Conservation (phyloP, 2,329 filamentous ascomycete species). For the Lasiodiplodia sp. region DNA sequence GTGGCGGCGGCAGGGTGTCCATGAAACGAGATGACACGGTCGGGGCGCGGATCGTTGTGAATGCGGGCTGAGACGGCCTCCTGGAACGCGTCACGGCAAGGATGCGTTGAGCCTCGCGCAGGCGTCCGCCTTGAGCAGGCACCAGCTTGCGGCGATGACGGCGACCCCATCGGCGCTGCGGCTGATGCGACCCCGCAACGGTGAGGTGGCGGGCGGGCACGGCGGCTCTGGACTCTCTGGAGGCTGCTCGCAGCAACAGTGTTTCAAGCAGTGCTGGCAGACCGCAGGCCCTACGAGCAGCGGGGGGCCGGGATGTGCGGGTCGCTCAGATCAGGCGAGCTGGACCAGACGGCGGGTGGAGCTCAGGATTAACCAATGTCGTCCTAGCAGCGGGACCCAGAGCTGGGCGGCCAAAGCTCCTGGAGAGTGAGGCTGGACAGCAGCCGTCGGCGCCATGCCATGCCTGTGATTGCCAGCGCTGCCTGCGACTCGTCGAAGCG, state of each 20-base stretch:
- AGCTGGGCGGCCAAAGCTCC: constrained; percentile 18
- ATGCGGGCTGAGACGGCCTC: constrained; percentile 15
- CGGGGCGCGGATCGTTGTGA: not conserved
- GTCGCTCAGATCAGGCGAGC: constrained; percentile 20
- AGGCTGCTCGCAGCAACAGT: not conserved
- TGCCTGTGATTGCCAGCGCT: constrained; percentile 16
- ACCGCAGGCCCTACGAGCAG: constrained; percentile 1
- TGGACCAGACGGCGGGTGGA: constrained; percentile 10
- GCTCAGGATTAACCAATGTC: constrained; percentile 11
- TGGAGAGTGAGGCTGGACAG: constrained; percentile 21
- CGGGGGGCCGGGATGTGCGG: constrained; percentile 20
- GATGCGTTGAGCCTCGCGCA: constrained; percentile 18
- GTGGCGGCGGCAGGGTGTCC: not conserved
- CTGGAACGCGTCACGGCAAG: constrained; percentile 20
- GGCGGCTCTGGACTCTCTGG: not conserved
- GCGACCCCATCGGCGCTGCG: constrained; percentile 1
- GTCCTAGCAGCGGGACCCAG: not conserved
- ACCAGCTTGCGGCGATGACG: constrained; percentile 7
- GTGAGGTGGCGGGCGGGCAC: constrained; percentile 10
- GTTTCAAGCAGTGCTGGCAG: constrained; percentile 15
- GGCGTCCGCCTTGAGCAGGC: constrained; percentile 19
- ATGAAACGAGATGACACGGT: constrained; percentile 23
- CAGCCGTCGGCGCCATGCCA: constrained; percentile 20
- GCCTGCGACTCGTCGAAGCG: constrained; percentile 13
- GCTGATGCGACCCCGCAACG: constrained; percentile 19